Conservation (phyloP, 768 basidiomycete species). For the Pisolithus sp. region DNA sequence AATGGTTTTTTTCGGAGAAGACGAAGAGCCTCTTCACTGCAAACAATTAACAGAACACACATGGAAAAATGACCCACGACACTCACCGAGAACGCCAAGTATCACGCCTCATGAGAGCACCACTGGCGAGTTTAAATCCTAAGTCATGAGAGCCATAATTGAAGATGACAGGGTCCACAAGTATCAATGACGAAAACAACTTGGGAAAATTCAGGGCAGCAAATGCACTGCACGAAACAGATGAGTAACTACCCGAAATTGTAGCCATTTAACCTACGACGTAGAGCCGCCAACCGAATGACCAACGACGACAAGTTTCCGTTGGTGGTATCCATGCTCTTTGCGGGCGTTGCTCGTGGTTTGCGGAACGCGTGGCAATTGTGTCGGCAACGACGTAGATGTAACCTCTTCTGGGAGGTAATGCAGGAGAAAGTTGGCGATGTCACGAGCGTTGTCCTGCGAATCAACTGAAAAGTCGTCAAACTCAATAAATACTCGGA, state of each 20-base stretch:
- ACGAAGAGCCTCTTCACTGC: slow-evolving; percentile 54
- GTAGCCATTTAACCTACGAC: slow-evolving; percentile 42
- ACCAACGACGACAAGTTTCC: slow-evolving; percentile 64
- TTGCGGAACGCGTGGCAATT: slow-evolving; percentile 43
- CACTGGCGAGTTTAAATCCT: slow-evolving; percentile 17
- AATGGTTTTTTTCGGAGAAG: slow-evolving; percentile 51
- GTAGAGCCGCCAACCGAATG: slow-evolving; percentile 84
- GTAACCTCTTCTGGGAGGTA: slow-evolving; percentile 50
- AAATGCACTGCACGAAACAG: slow-evolving; percentile 38
- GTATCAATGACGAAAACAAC: slow-evolving; percentile 64
- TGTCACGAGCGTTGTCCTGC: slow-evolving; percentile 71
- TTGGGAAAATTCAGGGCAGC: slow-evolving; percentile 58
- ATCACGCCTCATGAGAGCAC: slow-evolving; percentile 53
- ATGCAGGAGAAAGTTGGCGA: slow-evolving; percentile 64
- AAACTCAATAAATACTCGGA: background rate
- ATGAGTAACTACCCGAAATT: background rate
- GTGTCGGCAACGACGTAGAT: slow-evolving; percentile 38
- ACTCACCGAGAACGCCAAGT: slow-evolving; percentile 58
- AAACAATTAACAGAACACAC: background rate
- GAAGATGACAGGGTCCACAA: slow-evolving; percentile 73
- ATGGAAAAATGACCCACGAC: background rate
- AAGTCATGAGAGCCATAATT: slow-evolving; percentile 9
- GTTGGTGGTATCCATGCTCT: slow-evolving; percentile 40
- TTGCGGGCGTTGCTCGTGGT: slow-evolving; percentile 39
- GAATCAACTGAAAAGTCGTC: slow-evolving; percentile 52